These are phyloP conservation scores for Vigna trinervia DNA, from an alignment of 306 rosid species.

Conservation along the genomic window DNA sequence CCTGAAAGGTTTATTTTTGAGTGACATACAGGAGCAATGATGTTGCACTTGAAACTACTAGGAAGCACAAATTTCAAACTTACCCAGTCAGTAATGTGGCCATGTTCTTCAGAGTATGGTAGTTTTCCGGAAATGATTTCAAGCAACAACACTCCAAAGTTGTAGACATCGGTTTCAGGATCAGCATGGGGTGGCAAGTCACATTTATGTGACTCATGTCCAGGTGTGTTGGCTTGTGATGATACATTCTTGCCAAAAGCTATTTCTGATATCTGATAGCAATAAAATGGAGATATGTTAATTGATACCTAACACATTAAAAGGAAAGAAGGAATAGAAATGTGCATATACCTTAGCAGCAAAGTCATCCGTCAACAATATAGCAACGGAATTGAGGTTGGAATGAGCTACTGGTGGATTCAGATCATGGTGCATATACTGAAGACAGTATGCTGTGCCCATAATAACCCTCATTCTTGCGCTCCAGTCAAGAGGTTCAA, in stretches of 20 bases:
- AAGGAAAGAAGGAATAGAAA: constrained; percentile 14
- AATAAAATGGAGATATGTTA: constrained; percentile 32
- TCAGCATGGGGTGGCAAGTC: constrained; percentile 68
- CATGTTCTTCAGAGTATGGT: constrained; percentile 72
- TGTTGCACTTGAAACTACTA: neutral
- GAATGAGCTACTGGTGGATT: constrained; percentile 85
- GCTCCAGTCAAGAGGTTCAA: constrained; percentile 89
- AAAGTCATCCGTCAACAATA: constrained; percentile 86
- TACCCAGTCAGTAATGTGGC: constrained; percentile 78
- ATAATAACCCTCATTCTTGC: constrained; percentile 82
- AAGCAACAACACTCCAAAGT: constrained; percentile 76
- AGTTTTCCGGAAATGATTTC: constrained; percentile 85
- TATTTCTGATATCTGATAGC: constrained; percentile 69
- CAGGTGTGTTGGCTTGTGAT: constrained; percentile 39
- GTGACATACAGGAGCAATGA: neutral
- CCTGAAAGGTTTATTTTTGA: constrained; percentile 55
- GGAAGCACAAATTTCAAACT: constrained; percentile 33
- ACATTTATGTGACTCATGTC: constrained; percentile 54
- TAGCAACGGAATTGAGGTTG: constrained; percentile 60
- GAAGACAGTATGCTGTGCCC: constrained; percentile 93
- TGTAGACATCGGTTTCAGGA: constrained; percentile 77
- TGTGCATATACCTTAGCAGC: constrained; percentile 78
- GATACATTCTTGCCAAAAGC: constrained; percentile 47
- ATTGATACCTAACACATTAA: neutral
- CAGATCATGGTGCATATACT: constrained; percentile 94